Conservation (phyloP, 2,329 filamentous ascomycete genomes). For the Didymella pinodella region DNA sequence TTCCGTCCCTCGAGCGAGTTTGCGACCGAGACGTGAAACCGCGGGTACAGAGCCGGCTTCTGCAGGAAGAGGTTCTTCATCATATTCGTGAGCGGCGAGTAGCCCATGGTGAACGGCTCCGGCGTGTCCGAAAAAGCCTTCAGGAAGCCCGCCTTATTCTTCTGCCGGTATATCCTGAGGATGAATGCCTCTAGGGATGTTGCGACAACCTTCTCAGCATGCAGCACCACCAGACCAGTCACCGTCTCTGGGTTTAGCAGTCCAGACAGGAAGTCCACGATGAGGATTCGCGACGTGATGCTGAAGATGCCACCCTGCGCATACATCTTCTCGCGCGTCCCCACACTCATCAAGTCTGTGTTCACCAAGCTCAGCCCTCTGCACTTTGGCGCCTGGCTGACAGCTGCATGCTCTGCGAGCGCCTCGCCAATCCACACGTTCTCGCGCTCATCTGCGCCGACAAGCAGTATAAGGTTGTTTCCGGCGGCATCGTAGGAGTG, state of each 20-base stretch:
- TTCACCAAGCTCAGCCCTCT: slow-evolving; percentile 91
- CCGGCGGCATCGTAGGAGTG: slow-evolving; percentile 97
- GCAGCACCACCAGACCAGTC: slow-evolving; percentile 85
- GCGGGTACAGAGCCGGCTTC: slow-evolving; percentile 88
- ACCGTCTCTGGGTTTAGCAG: slow-evolving; percentile 83
- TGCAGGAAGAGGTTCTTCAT: slow-evolving; percentile 91
- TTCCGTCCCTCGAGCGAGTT: slow-evolving; percentile 88
- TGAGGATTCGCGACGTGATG: slow-evolving; percentile 92
- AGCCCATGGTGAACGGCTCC: slow-evolving; percentile 87
- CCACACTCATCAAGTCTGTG: slow-evolving; percentile 89
- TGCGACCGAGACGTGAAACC: slow-evolving; percentile 91
- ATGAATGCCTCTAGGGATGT: slow-evolving; percentile 96
- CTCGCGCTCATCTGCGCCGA: slow-evolving; percentile 90
- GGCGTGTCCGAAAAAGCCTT: slow-evolving; percentile 96
- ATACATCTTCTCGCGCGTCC: slow-evolving; percentile 90
- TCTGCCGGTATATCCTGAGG: slow-evolving; percentile 88
- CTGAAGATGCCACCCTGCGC: slow-evolving; percentile 88
- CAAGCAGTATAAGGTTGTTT: slow-evolving; percentile 87
- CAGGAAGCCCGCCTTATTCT: slow-evolving; percentile 91
- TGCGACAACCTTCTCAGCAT: slow-evolving; percentile 84
- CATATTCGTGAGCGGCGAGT: slow-evolving; percentile 86
- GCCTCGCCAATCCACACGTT: slow-evolving; percentile 98
- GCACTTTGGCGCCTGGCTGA: slow-evolving; percentile 82
- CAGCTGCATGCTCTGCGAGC: slow-evolving; percentile 90
- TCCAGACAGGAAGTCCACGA: slow-evolving; percentile 89